Percentiles rank a stretch among this genome's conserved stretches.
These are phyloP conservation scores for Chaetomium sp. DNA, from an alignment of 2,329 filamentous ascomycete genomes.

Conservation along the genomic window DNA sequence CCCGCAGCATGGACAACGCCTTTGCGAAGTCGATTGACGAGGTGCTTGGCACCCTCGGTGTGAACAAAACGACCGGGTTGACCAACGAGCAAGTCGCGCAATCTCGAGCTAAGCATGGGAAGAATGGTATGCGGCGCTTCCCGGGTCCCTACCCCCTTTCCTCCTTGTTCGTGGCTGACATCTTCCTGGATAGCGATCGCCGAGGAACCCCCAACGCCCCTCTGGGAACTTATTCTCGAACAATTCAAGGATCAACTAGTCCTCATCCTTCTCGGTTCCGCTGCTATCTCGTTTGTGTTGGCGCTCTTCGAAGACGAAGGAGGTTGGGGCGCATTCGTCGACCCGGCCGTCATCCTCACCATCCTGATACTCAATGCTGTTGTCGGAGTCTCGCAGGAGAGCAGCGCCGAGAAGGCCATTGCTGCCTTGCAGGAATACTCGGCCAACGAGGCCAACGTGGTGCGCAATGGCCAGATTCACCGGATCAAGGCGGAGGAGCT, in stretches of 20 bases:
- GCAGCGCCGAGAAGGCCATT: constrained; percentile 97
- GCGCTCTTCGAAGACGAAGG: constrained; percentile 91
- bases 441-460: constrained; percentile 92
- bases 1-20: constrained; percentile 60
- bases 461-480: constrained; percentile 76
- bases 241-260: constrained; percentile 99
- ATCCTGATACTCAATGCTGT: constrained; percentile 96
- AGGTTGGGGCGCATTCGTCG: constrained; percentile 96
- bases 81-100: constrained; percentile 60
- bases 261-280: constrained; percentile 89
- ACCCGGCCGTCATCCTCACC: constrained; percentile 94
- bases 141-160: not conserved
- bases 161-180: constrained; percentile 20
- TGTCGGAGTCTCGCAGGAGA: constrained; percentile 97
- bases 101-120: constrained; percentile 61
- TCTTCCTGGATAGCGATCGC: constrained; percentile 52
- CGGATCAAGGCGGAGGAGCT: constrained; percentile 94
- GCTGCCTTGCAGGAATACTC: constrained; percentile 98
- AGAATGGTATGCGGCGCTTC: constrained; percentile 58
- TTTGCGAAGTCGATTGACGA: constrained; percentile 60
- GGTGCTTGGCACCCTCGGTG: constrained; percentile 61
- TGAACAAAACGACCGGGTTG: constrained; percentile 58
- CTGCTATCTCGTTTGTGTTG: constrained; percentile 88
- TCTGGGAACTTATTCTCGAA: constrained; percentile 96
- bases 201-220: constrained; percentile 91